These are phyloP conservation scores for Trichosporon coremiiforme DNA, from an alignment of 1,284 basidiomycete genomes.

Conservation along the genomic window DNA sequence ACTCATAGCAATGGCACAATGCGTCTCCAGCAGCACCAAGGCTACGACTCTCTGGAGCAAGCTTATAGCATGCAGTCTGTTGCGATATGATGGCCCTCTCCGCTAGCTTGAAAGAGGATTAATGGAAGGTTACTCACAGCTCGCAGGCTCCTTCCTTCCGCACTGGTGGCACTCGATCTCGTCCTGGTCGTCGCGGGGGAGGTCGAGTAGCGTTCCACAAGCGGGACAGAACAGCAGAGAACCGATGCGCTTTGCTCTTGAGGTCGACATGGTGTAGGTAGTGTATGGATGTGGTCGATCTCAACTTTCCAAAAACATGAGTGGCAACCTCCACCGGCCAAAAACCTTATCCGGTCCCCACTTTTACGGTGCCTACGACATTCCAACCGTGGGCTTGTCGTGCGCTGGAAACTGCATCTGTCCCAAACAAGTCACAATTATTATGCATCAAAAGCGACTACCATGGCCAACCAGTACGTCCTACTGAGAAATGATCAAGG, in stretches of 20 bases:
- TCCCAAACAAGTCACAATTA: constrained; percentile 23
- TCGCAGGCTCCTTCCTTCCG: constrained; percentile 78
- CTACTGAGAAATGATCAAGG: constrained; percentile 1
- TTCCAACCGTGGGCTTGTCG: background rate
- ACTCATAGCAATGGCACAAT: too few relatives aligned
- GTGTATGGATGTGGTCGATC: background rate
- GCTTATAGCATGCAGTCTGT: too few relatives aligned
- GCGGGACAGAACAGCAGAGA: constrained; percentile 90
- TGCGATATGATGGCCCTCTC: too few relatives aligned
- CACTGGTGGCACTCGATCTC: constrained; percentile 86
- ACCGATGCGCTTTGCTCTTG: constrained; percentile 59
- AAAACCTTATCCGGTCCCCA: background rate
- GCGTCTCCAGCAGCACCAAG: too few relatives aligned
- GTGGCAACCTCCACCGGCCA: background rate
- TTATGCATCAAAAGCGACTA: constrained; percentile 28
- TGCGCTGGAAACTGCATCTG: background rate
- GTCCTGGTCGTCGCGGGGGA: constrained; percentile 76
- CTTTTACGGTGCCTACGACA: background rate
- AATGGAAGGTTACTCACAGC: constrained; percentile 64
- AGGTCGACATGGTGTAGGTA: constrained; percentile 20
- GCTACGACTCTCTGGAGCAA: too few relatives aligned
- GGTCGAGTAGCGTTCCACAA: constrained; percentile 84
- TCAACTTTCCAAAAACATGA: constrained; percentile 24
- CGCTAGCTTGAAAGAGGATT: too few relatives aligned
- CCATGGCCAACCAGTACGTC: constrained; percentile 22